These are phyloP conservation scores for Venturia asperata DNA, from an alignment of 2,329 filamentous ascomycete species.

Conservation along the genomic window DNA sequence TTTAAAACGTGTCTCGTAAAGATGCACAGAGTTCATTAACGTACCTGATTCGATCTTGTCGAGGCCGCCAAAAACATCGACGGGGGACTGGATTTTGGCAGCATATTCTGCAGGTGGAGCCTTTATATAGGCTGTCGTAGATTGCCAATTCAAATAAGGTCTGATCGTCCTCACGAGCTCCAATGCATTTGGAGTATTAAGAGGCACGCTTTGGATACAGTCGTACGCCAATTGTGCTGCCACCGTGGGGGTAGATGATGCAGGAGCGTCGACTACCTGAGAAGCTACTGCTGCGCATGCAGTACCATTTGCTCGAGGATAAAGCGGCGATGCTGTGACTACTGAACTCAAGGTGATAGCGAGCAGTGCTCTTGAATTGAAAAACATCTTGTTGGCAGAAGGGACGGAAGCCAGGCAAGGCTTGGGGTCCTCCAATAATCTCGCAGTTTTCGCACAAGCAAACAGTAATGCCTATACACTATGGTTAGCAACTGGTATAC, in stretches of 20 bases:
- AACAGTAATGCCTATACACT: background rate
- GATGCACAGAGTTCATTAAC: no score
- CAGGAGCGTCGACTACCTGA: background rate
- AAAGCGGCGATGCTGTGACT: background rate
- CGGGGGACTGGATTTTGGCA: constrained; percentile 38
- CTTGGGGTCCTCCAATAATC: background rate
- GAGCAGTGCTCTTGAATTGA: background rate
- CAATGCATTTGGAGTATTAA: constrained; percentile 37
- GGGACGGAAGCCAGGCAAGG: background rate
- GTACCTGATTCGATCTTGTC: constrained; percentile 30
- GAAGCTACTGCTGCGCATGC: constrained; percentile 8
- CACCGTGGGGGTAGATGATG: constrained; percentile 22
- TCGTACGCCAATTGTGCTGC: constrained; percentile 40
- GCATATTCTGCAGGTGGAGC: constrained; percentile 41
- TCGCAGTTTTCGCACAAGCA: background rate
- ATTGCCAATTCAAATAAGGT: constrained; percentile 43
- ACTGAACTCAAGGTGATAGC: background rate
- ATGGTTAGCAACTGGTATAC: background rate
- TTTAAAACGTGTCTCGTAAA: no score
- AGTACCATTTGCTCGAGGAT: background rate
- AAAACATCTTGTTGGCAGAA: background rate
- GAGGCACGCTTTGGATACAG: constrained; percentile 40
- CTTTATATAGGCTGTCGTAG: constrained; percentile 38
- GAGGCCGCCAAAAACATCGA: constrained; percentile 37
- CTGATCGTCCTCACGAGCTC: constrained; percentile 37